A percentile compares a stretch with the other conserved stretches of the same genome.
Evolutionary conservation across 2,329 filamentous ascomycete species (phyloP).

Genomic region (Graphiopsis chlorocephala): DNA sequence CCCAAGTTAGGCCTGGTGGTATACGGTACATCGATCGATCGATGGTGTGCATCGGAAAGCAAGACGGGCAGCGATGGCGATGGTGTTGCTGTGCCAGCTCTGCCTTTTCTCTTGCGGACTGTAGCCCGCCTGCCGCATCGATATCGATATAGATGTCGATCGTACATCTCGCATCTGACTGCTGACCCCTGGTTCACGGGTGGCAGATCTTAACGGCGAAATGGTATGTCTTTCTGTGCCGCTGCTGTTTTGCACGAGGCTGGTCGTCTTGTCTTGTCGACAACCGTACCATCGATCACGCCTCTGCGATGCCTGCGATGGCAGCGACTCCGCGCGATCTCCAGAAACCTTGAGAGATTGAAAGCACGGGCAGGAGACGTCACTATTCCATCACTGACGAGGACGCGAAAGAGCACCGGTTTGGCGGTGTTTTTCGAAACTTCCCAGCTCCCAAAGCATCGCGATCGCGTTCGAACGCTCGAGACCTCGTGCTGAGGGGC

Average conservation of each 20-base stretch:
- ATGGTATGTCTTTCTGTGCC: not conserved
- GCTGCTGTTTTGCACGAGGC: not conserved
- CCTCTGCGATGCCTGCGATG: not conserved
- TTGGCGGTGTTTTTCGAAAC: not conserved
- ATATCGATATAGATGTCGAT: not conserved
- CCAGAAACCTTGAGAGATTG: constrained; percentile 9
- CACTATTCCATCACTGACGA: constrained; percentile 9
- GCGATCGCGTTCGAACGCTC: not conserved
- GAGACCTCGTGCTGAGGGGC: not conserved
- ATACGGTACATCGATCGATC: constrained; percentile 12
- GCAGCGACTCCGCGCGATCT: constrained; percentile 13
- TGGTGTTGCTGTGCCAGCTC: constrained; percentile 9
- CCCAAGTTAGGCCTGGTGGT: not conserved
- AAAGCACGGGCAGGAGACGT: constrained; percentile 4
- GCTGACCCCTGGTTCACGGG: constrained; percentile 10
- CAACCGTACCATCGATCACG: not conserved
- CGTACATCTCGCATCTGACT: constrained; percentile 7
- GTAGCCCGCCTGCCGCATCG: not conserved
- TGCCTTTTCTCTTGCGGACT: not conserved
- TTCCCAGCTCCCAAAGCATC: not conserved
- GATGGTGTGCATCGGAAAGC: not conserved
- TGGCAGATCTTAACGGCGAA: constrained; percentile 8
- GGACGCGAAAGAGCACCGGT: not conserved
- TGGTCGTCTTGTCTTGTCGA: too few relatives aligned
- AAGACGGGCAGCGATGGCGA: not conserved